Evolutionary conservation across 805 yeast species (phyloP), one percentile per base, ranked within the genome.

Genomic region (Vanderwaltozyma polyspora): DNA sequence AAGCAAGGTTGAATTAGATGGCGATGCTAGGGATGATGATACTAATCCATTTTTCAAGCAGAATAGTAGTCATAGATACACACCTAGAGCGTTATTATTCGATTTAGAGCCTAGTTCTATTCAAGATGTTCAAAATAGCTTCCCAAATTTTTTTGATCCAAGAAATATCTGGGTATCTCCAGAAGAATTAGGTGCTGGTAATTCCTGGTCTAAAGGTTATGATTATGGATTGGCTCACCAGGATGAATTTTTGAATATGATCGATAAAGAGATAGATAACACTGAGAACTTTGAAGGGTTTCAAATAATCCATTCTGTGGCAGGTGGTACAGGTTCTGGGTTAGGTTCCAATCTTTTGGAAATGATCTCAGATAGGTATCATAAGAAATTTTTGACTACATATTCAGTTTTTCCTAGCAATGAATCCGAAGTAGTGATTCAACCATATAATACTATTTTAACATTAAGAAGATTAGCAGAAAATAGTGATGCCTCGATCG

Each of bases 311-410:
- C 98, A 91, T 59, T 81, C 95, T 4, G 94, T 91, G 4, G 97
- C 96, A 0, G 99, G 99, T 25, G 99, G 99, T 26, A 91, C 98
- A 0, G 99, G 99, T 0, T 82, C 95, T 0, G 98, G 99, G 3
- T 73, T 86, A 25, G 98, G 98, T 1, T 82, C 94, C 0, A 71
- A 72, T 37, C 46, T 91, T 29, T 59, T 91, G 25, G 96, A 91
- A 54, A 64, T 75, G 12, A 57, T 93, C 37, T 73, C 75, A 37
- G 98, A 91, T 54, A 63, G 85, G 35, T 89, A 76, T 53, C 75
- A 80, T 33, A 87, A 87, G 55, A 89, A 86, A 50, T 59, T 91
- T 32, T 64, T 83, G 7, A 82, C 82, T 38, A 85, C 97, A 0
- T 82, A 80, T 48, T 82, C 91, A 31, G 80, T 91, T 2, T 87